Evolutionary conservation across 176 grass and related monocot genomes (phyloP).

Genomic region (Zoysia pacifica): DNA sequence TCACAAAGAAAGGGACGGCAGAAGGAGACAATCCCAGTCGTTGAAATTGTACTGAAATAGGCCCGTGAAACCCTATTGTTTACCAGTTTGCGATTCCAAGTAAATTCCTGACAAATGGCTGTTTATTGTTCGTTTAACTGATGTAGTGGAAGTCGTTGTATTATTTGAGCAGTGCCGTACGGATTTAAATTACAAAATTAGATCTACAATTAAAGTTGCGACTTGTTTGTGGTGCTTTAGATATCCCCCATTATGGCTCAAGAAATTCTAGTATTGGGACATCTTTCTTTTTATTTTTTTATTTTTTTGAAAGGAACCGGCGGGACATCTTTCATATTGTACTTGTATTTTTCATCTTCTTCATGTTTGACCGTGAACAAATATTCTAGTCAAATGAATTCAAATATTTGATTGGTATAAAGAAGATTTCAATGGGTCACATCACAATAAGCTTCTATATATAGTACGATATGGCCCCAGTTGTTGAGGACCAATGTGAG

Average conservation of each 20-base stretch:
- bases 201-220: too few relatives aligned
- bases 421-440: not conserved
- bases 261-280: too few relatives aligned
- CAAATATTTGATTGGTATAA: not conserved
- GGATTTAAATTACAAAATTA: too few relatives aligned
- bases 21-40: constrained; percentile 23
- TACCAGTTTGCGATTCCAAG: not conserved
- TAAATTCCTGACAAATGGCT: not conserved
- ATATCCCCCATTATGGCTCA: too few relatives aligned
- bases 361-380: not conserved
- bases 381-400: not conserved
- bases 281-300: too few relatives aligned
- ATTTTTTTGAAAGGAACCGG: too few relatives aligned
- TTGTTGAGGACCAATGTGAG: constrained; percentile 24
- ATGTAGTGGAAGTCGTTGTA: too few relatives aligned
- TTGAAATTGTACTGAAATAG: not conserved
- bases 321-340: too few relatives aligned
- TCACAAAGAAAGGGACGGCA: constrained; percentile 24
- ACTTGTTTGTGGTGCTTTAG: too few relatives aligned
- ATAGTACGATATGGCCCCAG: constrained; percentile 27
- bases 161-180: too few relatives aligned
- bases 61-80: not conserved
- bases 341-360: too few relatives aligned
- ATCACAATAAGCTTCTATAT: not conserved
- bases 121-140: not conserved